Percentiles rank a stretch among this genome's conserved stretches.
Evolutionary conservation across 2,329 filamentous ascomycete species (phyloP).

Genomic region (Phialophora chinensis): DNA sequence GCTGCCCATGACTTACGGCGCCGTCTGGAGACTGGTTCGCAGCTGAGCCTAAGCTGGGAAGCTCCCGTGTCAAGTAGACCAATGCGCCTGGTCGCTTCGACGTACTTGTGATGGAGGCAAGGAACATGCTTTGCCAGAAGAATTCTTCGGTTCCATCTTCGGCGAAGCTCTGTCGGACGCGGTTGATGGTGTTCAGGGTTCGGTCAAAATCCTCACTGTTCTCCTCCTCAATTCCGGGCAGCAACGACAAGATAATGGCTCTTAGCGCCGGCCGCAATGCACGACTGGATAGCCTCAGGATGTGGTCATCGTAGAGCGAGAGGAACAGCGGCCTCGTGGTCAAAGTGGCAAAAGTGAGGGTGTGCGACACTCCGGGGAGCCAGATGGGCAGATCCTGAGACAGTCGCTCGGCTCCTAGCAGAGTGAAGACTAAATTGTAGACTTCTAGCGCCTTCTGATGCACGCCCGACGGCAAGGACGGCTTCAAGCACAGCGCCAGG

Average conservation of each 20-base stretch:
- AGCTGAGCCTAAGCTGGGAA: slow-evolving; percentile 70
- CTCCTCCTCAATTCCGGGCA: slow-evolving; percentile 93
- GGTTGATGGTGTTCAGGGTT: slow-evolving; percentile 77
- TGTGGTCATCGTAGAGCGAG: slow-evolving; percentile 78
- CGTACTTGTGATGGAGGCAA: slow-evolving; percentile 88
- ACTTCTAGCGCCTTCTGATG: slow-evolving; percentile 97
- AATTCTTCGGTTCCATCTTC: slow-evolving; percentile 74
- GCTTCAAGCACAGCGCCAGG: slow-evolving; percentile 92
- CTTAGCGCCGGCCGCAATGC: slow-evolving; percentile 86
- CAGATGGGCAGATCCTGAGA: slow-evolving; percentile 84
- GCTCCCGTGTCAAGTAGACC: slow-evolving; percentile 78
- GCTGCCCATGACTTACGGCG: slow-evolving; percentile 44
- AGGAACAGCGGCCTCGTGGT: slow-evolving; percentile 87
- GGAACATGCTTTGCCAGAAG: slow-evolving; percentile 98
- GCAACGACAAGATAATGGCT: slow-evolving; percentile 82
- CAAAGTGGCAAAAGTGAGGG: slow-evolving; percentile 91
- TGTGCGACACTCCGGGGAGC: slow-evolving; percentile 84
- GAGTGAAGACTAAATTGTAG: slow-evolving; percentile 84
- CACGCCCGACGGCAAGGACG: slow-evolving; percentile 89
- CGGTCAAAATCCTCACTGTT: slow-evolving; percentile 96
- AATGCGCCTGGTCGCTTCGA: slow-evolving; percentile 84
- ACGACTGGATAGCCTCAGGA: slow-evolving; percentile 72
- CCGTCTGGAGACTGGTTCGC: slow-evolving; percentile 38
- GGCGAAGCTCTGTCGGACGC: slow-evolving; percentile 73
- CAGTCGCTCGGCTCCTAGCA: slow-evolving; percentile 75